Base-by-base conservation (phyloP, 2,329 filamentous ascomycete species). In the Fusarium sublunatum region DNA sequence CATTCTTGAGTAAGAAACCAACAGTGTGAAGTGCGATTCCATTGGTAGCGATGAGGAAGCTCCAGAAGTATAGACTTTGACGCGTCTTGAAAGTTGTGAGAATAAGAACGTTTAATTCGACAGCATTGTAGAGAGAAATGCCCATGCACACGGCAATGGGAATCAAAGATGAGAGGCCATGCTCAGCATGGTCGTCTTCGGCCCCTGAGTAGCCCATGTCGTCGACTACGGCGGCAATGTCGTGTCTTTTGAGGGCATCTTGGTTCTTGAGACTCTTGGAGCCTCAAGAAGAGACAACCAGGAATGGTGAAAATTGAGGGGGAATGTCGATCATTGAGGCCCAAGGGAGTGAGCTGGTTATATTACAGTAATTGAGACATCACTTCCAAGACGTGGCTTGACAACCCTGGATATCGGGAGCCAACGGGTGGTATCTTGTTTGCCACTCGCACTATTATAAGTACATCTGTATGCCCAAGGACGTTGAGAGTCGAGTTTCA, bases 1-100 rank as follows among this genome's bases (percentile, higher is more conserved):
- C n/a, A 5, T 67, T 74, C 54, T 81, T 81, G 40, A 83, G 72
- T 22, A 82, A 61, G 53, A 82, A 83, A 0, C 82, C 82, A 3
- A 59, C 57, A 76, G 81, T 10, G 78, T 67, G 71, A 58, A n/a
- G 69, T 38, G 38, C 48, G 15, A 78, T 72, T 5, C 75, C 77
- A 47, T 62, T 69, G 0, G 75, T 75, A 1, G 75, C 66, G 25
- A 69, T 61, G 8, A 77, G 13, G 29, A 77, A 71, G 48, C 73
- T 76, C 75, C 75, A 78, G 24, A 78, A 78, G 52, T 78, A 78
- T 7, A 77, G 64, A 2, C 76, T 73, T 7, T 34, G 35, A 6
- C 69, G 62, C 3, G 64, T 65, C 45, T 74, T 73, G 56, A 78
- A 78, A 6, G 73, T 73, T n/a, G 58, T 45, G 7, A 73, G 60